These are phyloP conservation scores for Diatrype stigma DNA, from an alignment of 2,329 filamentous ascomycete genomes.

Conservation along the genomic window DNA sequence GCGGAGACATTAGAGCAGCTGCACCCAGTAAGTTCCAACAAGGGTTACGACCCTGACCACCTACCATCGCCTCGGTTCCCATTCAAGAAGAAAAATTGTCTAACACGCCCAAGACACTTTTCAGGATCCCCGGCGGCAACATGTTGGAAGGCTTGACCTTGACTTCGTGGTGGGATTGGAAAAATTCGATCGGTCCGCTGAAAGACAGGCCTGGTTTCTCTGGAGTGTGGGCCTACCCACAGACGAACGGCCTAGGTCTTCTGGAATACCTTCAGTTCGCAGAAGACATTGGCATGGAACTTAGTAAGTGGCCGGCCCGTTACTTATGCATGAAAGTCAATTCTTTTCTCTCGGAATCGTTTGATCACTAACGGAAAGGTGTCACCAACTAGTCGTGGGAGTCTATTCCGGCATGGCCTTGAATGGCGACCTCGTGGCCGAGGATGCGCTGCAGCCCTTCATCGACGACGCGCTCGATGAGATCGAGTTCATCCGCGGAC, in stretches of 20 bases:
- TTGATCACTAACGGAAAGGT: no score
- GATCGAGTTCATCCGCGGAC: constrained; percentile 59
- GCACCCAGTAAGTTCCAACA: constrained; percentile 37
- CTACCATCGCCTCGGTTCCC: no score
- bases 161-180: constrained; percentile 46
- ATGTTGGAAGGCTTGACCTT: constrained; percentile 50
- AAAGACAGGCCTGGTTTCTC: constrained; percentile 51
- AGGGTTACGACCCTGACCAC: no score
- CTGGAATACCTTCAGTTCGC: constrained; percentile 60
- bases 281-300: constrained; percentile 54
- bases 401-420: constrained; percentile 56
- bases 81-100: neutral
- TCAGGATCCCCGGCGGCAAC: constrained; percentile 63
- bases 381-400: constrained; percentile 47
- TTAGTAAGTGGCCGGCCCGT: constrained; percentile 30
- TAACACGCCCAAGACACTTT: constrained; percentile 38
- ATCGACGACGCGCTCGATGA: constrained; percentile 59
- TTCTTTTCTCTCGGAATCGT: no score
- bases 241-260: constrained; percentile 59
- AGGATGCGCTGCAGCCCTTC: constrained; percentile 48
- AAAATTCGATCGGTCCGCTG: constrained; percentile 50
- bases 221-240: constrained; percentile 56
- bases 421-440: constrained; percentile 46
- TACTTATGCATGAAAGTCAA: no score
- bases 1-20: constrained; percentile 48